These are phyloP conservation scores for Takashimella koratensis DNA, from an alignment of 1,284 basidiomycete species.

Conservation along the genomic window DNA sequence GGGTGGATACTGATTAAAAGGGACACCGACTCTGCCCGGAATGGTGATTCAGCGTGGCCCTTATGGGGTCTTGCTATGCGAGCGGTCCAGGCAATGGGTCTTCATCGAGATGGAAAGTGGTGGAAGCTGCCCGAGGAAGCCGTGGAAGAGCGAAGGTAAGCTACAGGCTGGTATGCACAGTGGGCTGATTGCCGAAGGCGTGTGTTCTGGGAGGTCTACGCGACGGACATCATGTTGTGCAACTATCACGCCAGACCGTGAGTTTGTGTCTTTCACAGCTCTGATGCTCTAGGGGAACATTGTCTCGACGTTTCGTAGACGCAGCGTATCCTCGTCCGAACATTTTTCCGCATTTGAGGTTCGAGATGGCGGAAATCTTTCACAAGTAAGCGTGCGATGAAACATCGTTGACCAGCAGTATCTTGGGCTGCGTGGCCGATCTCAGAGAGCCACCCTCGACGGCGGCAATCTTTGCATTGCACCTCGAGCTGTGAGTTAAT, in stretches of 20 bases:
- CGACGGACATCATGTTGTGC: conserved; percentile 24
- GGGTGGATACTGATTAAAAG: background rate
- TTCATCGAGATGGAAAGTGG: conserved; percentile 40
- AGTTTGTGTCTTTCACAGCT: conserved; percentile 11
- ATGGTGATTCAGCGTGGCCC: conserved; percentile 39
- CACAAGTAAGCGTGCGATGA: conserved; percentile 23
- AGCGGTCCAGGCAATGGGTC: conserved; percentile 30
- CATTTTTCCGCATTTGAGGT: conserved; percentile 31
- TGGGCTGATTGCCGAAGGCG: conserved; percentile 33
- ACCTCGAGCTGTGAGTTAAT: conserved; percentile 14
- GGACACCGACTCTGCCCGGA: conserved; percentile 30
- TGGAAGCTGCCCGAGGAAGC: conserved; percentile 38
- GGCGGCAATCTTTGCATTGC: conserved; percentile 14
- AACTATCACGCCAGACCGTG: background rate
- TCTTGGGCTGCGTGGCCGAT: no score
- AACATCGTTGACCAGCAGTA: no score
- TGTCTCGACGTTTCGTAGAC: no score
- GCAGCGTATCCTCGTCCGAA: conserved; percentile 13
- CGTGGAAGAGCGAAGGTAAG: conserved; percentile 33
- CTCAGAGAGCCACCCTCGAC: conserved; percentile 16
- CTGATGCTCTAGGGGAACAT: no score
- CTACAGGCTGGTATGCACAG: no score
- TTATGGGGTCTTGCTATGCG: conserved; percentile 39
- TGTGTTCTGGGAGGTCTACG: conserved; percentile 34
- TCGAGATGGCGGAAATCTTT: conserved; percentile 21